Evolutionary conservation across 345 rosid genomes (phyloP).

Genomic region (Syzygium oleosum): DNA sequence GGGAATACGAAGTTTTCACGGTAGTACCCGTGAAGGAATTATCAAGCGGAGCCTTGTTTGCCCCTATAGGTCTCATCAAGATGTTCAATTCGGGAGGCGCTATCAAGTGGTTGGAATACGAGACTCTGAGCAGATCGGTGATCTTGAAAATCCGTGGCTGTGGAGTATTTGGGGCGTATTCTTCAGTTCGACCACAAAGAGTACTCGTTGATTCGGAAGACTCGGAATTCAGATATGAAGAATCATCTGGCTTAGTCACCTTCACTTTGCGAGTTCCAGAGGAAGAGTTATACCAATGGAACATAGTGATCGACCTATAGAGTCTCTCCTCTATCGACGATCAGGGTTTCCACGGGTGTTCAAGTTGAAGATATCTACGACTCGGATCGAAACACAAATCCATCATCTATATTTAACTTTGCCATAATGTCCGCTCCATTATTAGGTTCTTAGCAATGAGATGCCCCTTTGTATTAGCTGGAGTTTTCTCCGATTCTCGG

Average conservation of each 20-base stretch:
- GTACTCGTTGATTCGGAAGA: constrained; percentile 26
- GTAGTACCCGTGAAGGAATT: constrained; percentile 46
- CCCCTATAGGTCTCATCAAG: constrained; percentile 40
- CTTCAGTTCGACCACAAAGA: constrained; percentile 31
- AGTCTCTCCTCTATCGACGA: background rate
- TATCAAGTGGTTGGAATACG: constrained; percentile 29
- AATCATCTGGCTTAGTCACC: constrained; percentile 29
- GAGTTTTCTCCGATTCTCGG: background rate
- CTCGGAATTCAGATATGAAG: constrained; percentile 25
- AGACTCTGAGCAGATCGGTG: constrained; percentile 6
- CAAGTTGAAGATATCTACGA: background rate
- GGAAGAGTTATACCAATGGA: constrained; percentile 48
- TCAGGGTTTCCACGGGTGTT: background rate
- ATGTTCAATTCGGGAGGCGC: constrained; percentile 68
- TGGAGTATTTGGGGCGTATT: constrained; percentile 42
- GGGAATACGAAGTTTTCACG: constrained; percentile 50
- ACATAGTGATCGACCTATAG: constrained; percentile 19
- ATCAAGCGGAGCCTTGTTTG: constrained; percentile 23
- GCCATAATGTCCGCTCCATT: background rate
- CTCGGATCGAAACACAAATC: background rate
- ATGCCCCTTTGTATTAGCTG: background rate
- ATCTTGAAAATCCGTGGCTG: constrained; percentile 34
- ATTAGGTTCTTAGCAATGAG: background rate
- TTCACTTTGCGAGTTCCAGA: constrained; percentile 28
- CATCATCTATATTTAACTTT: background rate